These are phyloP conservation scores for Coemansia sp. DNA, from an alignment of 192 early-diverging fungal genomes.

Conservation along the genomic window DNA sequence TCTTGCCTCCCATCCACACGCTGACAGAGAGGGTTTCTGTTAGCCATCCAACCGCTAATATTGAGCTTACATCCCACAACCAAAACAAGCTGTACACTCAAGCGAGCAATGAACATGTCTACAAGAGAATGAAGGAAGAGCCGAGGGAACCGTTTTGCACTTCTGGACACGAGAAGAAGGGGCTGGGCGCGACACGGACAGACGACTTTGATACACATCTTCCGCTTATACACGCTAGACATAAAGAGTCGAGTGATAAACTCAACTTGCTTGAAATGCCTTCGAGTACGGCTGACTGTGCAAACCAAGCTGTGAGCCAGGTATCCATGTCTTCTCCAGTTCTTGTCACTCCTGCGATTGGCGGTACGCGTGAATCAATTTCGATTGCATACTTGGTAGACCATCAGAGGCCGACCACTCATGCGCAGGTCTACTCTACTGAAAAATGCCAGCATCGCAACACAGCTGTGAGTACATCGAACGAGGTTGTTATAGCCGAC, in stretches of 20 bases:
- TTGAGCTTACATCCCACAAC: background rate
- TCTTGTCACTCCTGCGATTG: background rate
- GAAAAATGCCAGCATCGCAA: background rate
- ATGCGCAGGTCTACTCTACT: background rate
- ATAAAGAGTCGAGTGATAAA: background rate
- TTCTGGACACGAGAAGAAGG: background rate
- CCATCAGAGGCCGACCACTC: background rate
- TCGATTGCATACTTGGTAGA: conserved; percentile 37
- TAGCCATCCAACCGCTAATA: too few species aligned
- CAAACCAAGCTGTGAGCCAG: background rate
- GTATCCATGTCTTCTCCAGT: background rate
- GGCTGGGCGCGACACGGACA: background rate
- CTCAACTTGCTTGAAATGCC: background rate
- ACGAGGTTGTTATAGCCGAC: background rate
- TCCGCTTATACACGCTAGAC: background rate
- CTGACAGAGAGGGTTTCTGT: background rate
- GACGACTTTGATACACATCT: background rate
- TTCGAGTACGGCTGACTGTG: background rate
- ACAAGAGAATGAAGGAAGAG: background rate
- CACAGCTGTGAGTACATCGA: background rate
- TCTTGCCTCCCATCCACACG: background rate
- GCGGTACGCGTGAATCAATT: conserved; percentile 23
- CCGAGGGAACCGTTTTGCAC: background rate
- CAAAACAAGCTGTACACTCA: background rate
- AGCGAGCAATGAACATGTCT: background rate